Evolutionary conservation across 208 protist genomes (phyloP).

Genomic region (Wallacemonas rigidus): DNA sequence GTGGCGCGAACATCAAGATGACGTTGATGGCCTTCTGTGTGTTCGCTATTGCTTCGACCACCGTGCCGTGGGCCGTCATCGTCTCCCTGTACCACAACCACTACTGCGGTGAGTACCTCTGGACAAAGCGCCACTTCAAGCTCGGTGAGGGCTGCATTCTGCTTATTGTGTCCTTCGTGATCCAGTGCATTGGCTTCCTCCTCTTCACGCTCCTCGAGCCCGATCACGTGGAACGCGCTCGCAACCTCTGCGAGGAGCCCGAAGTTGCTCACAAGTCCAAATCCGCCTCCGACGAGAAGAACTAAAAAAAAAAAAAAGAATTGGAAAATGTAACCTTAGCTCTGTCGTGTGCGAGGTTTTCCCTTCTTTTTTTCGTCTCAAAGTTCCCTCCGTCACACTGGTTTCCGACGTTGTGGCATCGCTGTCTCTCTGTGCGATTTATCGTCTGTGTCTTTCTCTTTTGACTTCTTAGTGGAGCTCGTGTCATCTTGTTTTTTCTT

Average conservation of each 20-base stretch:
- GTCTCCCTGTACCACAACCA: slow-evolving; percentile 50
- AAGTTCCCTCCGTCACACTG: not conserved
- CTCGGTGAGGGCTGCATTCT: slow-evolving; percentile 55
- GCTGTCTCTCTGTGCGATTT: not conserved
- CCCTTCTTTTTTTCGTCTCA: not conserved
- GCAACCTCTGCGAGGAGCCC: not conserved
- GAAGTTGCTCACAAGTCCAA: slow-evolving; percentile 16
- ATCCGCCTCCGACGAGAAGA: slow-evolving; percentile 12
- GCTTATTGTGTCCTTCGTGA: slow-evolving; percentile 39
- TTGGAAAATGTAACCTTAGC: not conserved
- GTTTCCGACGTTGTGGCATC: not conserved
- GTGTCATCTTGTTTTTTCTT: no score
- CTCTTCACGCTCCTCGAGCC: slow-evolving; percentile 51
- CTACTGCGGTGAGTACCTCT: slow-evolving; percentile 53
- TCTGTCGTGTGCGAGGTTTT: not conserved
- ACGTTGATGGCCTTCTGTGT: slow-evolving; percentile 26
- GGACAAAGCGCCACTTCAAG: slow-evolving; percentile 30
- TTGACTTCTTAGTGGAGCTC: no score
- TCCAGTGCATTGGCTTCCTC: slow-evolving; percentile 51
- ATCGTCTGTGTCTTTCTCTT: not conserved
- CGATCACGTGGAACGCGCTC: slow-evolving; percentile 12
- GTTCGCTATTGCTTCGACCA: slow-evolving; percentile 45
- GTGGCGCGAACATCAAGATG: slow-evolving; percentile 44
- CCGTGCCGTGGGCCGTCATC: slow-evolving; percentile 58
- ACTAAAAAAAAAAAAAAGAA: slow-evolving; percentile 12